Conservation (phyloP, 148 eudicot genomes). For the Rheum nobile region DNA sequence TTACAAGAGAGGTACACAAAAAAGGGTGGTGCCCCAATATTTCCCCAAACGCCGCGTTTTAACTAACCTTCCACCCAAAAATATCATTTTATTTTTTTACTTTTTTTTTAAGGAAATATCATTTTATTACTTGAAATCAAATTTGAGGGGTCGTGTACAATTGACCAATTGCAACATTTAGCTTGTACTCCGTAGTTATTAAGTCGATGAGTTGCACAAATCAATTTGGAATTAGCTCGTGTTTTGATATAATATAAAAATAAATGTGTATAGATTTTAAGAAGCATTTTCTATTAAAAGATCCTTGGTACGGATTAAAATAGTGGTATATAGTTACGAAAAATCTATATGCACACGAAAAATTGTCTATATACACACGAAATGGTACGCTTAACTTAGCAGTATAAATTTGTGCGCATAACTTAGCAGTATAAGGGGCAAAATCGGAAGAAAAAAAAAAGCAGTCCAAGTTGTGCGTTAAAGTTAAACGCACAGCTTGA, state of each 20-base stretch:
- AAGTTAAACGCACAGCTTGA: no score
- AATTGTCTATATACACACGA: no score
- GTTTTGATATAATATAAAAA: not conserved
- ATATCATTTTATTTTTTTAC: not conserved
- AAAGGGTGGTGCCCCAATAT: not conserved
- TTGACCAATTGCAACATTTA: not conserved
- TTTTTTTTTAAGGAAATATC: not conserved
- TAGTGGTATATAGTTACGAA: no score
- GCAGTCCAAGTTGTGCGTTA: no score
- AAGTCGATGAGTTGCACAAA: not conserved
- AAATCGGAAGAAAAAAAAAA: no score
- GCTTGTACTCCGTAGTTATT: not conserved
- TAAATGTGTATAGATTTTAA: not conserved
- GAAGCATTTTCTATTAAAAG: not conserved
- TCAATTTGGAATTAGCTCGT: not conserved
- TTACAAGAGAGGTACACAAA: not conserved
- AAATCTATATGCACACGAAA: no score
- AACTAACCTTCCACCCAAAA: not conserved
- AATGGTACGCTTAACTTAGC: no score
- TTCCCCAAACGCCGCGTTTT: conserved; percentile 6
- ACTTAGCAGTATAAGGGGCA: no score
- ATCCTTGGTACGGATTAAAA: not conserved
- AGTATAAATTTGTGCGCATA: no score
- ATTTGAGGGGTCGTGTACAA: not conserved
- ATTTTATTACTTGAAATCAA: not conserved